Evolutionary conservation across 176 grass and related monocot species (phyloP).

Genomic region (Neostapfia colusana): DNA sequence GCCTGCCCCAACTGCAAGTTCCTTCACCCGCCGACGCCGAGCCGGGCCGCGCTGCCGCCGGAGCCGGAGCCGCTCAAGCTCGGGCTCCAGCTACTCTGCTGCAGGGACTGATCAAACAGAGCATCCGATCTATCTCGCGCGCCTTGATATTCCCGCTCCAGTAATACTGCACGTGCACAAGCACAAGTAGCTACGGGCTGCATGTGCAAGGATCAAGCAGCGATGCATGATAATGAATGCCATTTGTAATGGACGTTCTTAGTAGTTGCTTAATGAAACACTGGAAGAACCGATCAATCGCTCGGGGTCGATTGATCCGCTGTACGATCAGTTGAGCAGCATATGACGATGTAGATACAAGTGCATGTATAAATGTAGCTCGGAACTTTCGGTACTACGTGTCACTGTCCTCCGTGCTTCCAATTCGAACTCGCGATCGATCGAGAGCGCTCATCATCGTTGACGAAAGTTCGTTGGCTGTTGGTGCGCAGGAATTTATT

Average conservation of each 20-base stretch:
- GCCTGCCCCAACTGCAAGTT: constrained; percentile 99
- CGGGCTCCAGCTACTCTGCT: constrained; percentile 62
- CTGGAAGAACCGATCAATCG: background rate
- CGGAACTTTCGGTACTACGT: constrained; percentile 38
- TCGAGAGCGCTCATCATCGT: background rate
- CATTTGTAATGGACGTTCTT: constrained; percentile 18
- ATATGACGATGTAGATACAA: constrained; percentile 42
- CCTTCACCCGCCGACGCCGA: constrained; percentile 52
- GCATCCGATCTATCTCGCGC: background rate
- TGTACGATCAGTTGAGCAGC: background rate
- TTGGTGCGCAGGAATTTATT: constrained; percentile 45
- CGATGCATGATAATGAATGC: constrained; percentile 18
- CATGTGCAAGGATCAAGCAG: constrained; percentile 28
- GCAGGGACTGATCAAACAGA: constrained; percentile 49
- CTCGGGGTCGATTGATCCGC: background rate
- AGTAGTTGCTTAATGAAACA: constrained; percentile 16
- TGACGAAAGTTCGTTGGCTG: constrained; percentile 46
- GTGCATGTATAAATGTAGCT: constrained; percentile 57
- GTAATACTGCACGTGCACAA: background rate
- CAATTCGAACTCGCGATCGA: constrained; percentile 2
- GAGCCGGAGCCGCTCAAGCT: constrained; percentile 56
- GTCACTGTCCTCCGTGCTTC: constrained; percentile 33
- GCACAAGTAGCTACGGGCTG: background rate
- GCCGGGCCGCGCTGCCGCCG: constrained; percentile 1
- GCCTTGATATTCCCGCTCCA: background rate